phyloP scores from a whole-genome alignment of 1,139 yeast species.

The Diutina neorugosa region DNA sequence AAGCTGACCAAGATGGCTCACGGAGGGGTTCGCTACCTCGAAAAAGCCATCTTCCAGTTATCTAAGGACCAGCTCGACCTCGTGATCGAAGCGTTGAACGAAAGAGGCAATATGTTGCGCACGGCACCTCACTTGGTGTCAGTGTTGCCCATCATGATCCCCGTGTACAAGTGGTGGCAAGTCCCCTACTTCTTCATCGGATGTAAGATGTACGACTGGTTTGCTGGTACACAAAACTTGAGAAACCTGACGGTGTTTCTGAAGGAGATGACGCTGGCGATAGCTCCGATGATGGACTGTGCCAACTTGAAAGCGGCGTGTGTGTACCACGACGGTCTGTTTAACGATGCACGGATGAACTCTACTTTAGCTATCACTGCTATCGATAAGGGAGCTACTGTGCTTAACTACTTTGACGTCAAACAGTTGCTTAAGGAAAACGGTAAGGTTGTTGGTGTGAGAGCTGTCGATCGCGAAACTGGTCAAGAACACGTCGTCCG shows the following conservation, averaged over 20 bases:
- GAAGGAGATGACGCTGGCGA: slow-evolving; percentile 52
- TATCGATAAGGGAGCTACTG: slow-evolving; percentile 78
- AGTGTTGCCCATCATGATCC: slow-evolving; percentile 87
- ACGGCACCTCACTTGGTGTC: slow-evolving; percentile 90
- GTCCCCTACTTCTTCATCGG: slow-evolving; percentile 91
- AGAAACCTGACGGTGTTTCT: slow-evolving; percentile 68
- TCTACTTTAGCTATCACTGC: slow-evolving; percentile 81
- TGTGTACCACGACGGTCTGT: slow-evolving; percentile 91
- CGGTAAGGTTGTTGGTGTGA: slow-evolving; percentile 59
- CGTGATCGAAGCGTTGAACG: slow-evolving; percentile 89
- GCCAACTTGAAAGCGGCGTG: slow-evolving; percentile 77
- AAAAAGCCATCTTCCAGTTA: slow-evolving; percentile 84
- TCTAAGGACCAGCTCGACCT: slow-evolving; percentile 86
- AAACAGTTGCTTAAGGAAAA: slow-evolving; percentile 52
- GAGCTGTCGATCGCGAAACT: slow-evolving; percentile 65
- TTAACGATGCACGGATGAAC: slow-evolving; percentile 88
- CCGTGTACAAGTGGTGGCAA: slow-evolving; percentile 94
- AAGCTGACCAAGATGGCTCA: slow-evolving; percentile 96
- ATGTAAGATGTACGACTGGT: slow-evolving; percentile 83
- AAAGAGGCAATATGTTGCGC: slow-evolving; percentile 77
- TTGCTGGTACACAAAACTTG: slow-evolving; percentile 84
- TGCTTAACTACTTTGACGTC: slow-evolving; percentile 78
- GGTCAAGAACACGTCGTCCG: slow-evolving; percentile 46
- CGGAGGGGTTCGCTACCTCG: slow-evolving; percentile 93
- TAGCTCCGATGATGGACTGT: slow-evolving; percentile 82